Percentiles rank a stretch among this genome's conserved stretches.
Evolutionary conservation across 805 yeast species (phyloP).

Genomic region (Ogataea populi-albae): DNA sequence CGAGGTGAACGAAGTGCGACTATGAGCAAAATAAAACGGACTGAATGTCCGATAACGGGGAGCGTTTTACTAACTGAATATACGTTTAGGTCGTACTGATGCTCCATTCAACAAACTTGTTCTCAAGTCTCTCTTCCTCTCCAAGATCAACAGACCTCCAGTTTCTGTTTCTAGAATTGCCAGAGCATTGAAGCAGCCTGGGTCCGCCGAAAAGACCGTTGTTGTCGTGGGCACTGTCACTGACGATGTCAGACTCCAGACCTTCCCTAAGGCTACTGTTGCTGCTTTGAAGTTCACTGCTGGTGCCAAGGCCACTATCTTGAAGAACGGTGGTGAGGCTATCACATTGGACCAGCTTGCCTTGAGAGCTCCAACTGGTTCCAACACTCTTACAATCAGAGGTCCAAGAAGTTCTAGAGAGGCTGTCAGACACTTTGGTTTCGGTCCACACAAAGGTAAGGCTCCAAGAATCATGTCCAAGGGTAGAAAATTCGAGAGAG

Average conservation of each 20-base stretch:
- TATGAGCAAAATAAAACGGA: constrained; percentile 46
- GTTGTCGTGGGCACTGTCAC: constrained; percentile 99
- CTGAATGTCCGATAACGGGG: constrained; percentile 2
- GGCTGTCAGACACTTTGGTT: constrained; percentile 99
- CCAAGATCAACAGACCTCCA: constrained; percentile 99
- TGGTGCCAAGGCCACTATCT: constrained; percentile 96
- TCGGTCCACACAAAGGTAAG: constrained; percentile 99
- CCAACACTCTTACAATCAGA: constrained; percentile 95
- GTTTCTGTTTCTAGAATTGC: constrained; percentile 92
- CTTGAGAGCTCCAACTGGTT: constrained; percentile 98
- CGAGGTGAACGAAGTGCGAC: constrained; percentile 31
- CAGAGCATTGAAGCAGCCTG: constrained; percentile 76
- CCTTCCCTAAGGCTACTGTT: constrained; percentile 94
- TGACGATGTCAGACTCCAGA: constrained; percentile 91
- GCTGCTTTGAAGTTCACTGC: constrained; percentile 99
- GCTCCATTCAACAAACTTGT: constrained; percentile 98
- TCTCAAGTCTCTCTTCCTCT: constrained; percentile 91
- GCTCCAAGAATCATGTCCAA: constrained; percentile 97
- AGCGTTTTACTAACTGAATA: constrained; percentile 29
- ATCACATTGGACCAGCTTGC: constrained; percentile 99
- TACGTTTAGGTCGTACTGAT: constrained; percentile 85
- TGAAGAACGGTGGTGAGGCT: constrained; percentile 99
- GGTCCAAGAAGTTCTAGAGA: constrained; percentile 99
- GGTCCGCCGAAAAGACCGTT: constrained; percentile 85
- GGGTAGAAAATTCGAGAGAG: constrained; percentile 99